Base-by-base conservation (phyloP, 83 land plant genomes). In the Diphasiastrum complanatum region DNA sequence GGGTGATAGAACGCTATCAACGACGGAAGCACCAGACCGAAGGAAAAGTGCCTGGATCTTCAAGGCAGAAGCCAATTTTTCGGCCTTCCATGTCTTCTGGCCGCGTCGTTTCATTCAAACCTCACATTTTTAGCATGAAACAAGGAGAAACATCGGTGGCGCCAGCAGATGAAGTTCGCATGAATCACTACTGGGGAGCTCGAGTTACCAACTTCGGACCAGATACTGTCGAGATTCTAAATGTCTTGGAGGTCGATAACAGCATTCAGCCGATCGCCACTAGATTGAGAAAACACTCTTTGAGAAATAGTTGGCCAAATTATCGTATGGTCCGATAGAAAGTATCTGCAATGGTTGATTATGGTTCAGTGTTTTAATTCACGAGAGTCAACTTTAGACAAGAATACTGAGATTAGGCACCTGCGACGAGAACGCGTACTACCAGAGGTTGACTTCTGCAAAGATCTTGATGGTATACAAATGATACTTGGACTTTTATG, bases 141-240 rank as follows among this genome's bases (percentile, higher is more conserved):
- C 12, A 38, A 18, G 69, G 69, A 2, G 16, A 18, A 6, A 66
- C 69, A 8, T 8, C 23, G 2, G 64, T 66, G 14, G 69, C 69
- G 5, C 38, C 35, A 10, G 48, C 28, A 11, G 25, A 36, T 3
- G 40, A 25, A 2, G 12, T 66, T 23, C 25, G 69, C 16, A 55
- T 66, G 69, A 66, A 66, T 37, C 69, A 66, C 65, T 66, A 66
- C 66, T 66, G 69, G 69, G 67, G 69, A 31, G 63, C 69, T 10
- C 16, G 69, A 27, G 10, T 55, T 12, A 23, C 69, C 2, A 46
- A 55, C 29, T 66, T 66, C 28, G 45, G 47, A 25, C 46, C 66
- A 4, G 69, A 66, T 56, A 54, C 69, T 25, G 35, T 24, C 8
- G 67, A 65, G 65, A 12, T 33, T 35, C 19, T 54, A 19, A 38